Base-by-base conservation (phyloP, 495 filamentous ascomycete species). In the Monascus purpureus region DNA sequence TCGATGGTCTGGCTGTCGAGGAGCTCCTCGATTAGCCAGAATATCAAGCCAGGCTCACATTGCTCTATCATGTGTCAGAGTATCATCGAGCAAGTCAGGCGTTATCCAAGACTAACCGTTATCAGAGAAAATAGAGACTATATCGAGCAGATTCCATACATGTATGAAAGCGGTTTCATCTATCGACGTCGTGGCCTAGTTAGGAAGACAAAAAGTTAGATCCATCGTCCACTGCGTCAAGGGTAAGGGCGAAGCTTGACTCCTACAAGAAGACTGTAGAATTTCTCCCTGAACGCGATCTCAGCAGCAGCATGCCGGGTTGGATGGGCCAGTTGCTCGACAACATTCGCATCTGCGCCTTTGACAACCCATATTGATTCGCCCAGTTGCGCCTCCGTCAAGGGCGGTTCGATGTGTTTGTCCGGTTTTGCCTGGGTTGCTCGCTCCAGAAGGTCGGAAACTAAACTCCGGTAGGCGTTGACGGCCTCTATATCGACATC, bases 1-100 rank as follows among this genome's bases (percentile, higher is more conserved):
- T 81, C 70, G 13, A 93, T 92, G 0, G 86, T 93, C 49, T 94
- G 90, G 38, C 84, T 93, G 55, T 96, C 92, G 28, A 99, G 69
- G 0, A 96, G 70, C 50, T 99, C 90, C 50, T 99, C 90, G 12
- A 95, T 76, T 9, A 96, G 69, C 72, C 78, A 86, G 41, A 92
- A 82, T 7, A 88, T 69, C 22, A 96, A 63, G 16, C 77, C 82
- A 1, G 82, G 71, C 39, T 93, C 83, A 49, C 82, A 92, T 61
- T 80, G 74, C 50, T 84, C 83, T 74, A 37, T 6, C 40, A 27
- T 22, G 29, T 42, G 50, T 65, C 44, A 53, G 32, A 25, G 17
- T 34, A 38, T 12, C 27, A 38, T 30, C 15, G 27, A 27, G 13
- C 18, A 31, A 28, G 26, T 15, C 16, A 13, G 15, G 15, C 24